phyloP scores from a whole-genome alignment of 1,284 basidiomycete species.

The Exobasidium rhododendri region DNA sequence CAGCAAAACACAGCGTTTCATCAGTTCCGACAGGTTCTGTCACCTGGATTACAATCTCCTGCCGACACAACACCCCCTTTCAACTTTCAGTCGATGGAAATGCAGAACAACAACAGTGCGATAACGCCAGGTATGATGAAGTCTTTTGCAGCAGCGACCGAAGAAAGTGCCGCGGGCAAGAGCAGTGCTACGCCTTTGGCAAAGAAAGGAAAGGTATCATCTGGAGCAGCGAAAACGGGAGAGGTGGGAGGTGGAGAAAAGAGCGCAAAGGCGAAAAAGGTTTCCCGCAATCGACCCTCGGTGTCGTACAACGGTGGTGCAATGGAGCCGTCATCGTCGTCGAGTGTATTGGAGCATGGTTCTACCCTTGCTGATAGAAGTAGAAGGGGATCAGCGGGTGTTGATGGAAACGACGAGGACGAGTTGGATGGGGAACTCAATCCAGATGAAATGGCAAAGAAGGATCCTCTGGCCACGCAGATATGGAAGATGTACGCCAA shows the following conservation, averaged over 20 bases:
- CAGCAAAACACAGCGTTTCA: not conserved
- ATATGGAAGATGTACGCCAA: constrained; percentile 96
- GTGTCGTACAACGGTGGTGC: not conserved
- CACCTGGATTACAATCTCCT: not conserved
- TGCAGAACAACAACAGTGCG: not conserved
- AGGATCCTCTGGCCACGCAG: constrained; percentile 88
- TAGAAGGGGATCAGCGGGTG: constrained; percentile 32
- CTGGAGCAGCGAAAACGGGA: not conserved
- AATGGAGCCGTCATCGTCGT: not conserved
- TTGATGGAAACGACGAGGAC: constrained; percentile 21
- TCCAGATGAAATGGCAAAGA: constrained; percentile 56
- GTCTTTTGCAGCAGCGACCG: not conserved
- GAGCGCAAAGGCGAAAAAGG: not conserved
- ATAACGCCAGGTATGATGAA: not conserved
- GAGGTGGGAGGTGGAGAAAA: no score
- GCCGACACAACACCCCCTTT: not conserved
- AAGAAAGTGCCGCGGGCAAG: not conserved
- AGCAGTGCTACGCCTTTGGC: not conserved
- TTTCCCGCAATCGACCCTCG: not conserved
- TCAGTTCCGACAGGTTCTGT: not conserved
- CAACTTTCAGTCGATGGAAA: not conserved
- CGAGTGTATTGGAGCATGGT: not conserved
- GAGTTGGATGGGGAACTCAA: constrained; percentile 30
- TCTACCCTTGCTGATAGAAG: not conserved
- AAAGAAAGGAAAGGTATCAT: constrained; percentile 6